phyloP scores from a whole-genome alignment of 495 filamentous ascomycete species.

The Penicillium waksmanii region DNA sequence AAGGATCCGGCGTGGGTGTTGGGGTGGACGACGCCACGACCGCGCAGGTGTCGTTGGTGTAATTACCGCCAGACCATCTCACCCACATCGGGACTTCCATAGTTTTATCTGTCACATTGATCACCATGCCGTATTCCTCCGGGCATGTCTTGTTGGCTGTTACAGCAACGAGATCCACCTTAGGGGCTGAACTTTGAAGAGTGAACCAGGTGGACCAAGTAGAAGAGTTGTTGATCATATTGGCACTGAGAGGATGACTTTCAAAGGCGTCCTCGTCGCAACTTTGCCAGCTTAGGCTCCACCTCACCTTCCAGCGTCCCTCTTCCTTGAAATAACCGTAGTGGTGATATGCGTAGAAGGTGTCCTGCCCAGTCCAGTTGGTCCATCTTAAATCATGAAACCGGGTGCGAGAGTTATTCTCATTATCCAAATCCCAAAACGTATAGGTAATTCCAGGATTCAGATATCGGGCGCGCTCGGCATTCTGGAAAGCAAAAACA shows the following conservation, averaged over 20 bases:
- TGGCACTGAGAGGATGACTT: background rate
- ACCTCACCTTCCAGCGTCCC: conserved; percentile 14
- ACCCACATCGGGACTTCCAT: conserved; percentile 13
- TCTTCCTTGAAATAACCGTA: background rate
- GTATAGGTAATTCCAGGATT: conserved; percentile 15
- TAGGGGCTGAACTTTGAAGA: background rate
- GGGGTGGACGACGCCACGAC: conserved; percentile 18
- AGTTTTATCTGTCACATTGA: conserved; percentile 30
- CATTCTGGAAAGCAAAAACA: conserved; percentile 44
- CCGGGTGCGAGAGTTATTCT: background rate
- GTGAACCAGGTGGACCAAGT: conserved; percentile 18
- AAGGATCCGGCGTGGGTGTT: conserved; percentile 21
- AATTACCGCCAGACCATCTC: conserved; percentile 10
- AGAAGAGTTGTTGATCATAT: conserved; percentile 11
- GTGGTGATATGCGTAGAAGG: conserved; percentile 23
- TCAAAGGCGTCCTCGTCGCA: conserved; percentile 12
- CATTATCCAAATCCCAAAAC: conserved; percentile 7
- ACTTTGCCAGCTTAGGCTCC: conserved; percentile 24
- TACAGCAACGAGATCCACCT: conserved; percentile 24
- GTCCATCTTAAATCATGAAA: conserved; percentile 6
- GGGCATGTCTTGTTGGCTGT: conserved; percentile 31
- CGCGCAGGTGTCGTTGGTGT: conserved; percentile 22
- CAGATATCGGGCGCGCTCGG: conserved; percentile 24
- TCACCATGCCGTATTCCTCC: conserved; percentile 21
- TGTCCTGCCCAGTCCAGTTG: conserved; percentile 23